Evolutionary conservation across 2,329 filamentous ascomycete genomes (phyloP).

Genomic region (Chalaropsis ovoidea): DNA sequence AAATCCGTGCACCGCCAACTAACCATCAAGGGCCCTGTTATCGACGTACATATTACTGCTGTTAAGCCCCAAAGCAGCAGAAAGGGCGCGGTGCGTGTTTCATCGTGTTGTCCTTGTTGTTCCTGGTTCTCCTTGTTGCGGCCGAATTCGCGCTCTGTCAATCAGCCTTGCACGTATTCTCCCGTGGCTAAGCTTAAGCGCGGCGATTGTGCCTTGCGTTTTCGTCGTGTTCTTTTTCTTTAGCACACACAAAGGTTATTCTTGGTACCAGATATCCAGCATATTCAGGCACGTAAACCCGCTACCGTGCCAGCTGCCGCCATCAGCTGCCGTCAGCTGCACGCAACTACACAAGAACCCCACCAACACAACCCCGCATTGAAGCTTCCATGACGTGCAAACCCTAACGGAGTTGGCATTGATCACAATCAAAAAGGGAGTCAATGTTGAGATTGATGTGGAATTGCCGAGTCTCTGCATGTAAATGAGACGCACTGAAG

Average conservation of each 20-base stretch:
- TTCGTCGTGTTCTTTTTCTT: background rate
- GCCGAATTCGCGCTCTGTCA: constrained; percentile 1
- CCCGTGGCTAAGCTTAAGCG: background rate
- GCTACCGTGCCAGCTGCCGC: background rate
- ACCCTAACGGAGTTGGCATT: background rate
- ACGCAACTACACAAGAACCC: background rate
- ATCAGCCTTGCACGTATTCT: background rate
- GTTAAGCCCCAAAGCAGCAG: constrained; percentile 6
- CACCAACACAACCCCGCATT: background rate
- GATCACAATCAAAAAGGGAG: too few relatives aligned
- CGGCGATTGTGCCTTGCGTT: background rate
- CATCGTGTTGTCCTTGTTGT: background rate
- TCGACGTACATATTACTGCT: background rate
- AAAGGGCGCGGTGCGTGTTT: background rate
- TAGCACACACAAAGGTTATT: background rate
- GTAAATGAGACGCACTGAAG: too few relatives aligned
- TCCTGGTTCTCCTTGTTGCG: background rate
- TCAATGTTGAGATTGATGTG: too few relatives aligned
- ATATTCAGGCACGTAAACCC: background rate
- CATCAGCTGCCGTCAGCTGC: background rate
- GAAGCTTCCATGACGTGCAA: background rate
- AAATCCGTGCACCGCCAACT: constrained; percentile 9
- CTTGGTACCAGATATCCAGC: background rate
- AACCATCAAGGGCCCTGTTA: background rate
- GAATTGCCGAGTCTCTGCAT: too few relatives aligned